Conservation (phyloP, 768 basidiomycete species). For the Hygrocybe punicea region DNA sequence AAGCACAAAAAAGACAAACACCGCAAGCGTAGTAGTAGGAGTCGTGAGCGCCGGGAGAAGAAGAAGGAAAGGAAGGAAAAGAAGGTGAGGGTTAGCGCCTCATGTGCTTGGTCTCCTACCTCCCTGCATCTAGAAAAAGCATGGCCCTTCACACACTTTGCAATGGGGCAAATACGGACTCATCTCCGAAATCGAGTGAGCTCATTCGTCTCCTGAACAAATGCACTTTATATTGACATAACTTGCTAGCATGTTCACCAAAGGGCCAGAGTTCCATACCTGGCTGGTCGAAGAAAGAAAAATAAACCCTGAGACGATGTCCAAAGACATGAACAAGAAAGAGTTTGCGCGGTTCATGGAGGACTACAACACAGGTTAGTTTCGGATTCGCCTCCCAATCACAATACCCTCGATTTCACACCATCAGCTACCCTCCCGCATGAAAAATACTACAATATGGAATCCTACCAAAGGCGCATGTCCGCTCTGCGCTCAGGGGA, state of each 20-base stretch:
- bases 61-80: slow-evolving; percentile 74
- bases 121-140: slow-evolving; percentile 48
- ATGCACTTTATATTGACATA: not conserved
- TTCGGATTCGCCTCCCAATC: not conserved
- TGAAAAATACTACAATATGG: slow-evolving; percentile 94
- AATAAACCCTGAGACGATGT: slow-evolving; percentile 83
- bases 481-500: slow-evolving; percentile 79
- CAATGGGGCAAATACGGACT: slow-evolving; percentile 93
- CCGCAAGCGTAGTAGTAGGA: slow-evolving; percentile 46
- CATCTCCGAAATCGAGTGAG: slow-evolving; percentile 82
- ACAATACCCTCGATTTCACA: not conserved
- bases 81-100: slow-evolving; percentile 33
- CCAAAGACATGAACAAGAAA: slow-evolving; percentile 82
- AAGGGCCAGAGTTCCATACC: slow-evolving; percentile 80
- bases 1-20: slow-evolving; percentile 44
- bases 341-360: slow-evolving; percentile 81
- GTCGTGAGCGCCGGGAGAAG: slow-evolving; percentile 46
- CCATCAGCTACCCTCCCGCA: slow-evolving; percentile 83
- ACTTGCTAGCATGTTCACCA: slow-evolving; percentile 67
- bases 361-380: slow-evolving; percentile 75
- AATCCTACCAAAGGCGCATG: slow-evolving; percentile 82
- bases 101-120: not conserved
- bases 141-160: slow-evolving; percentile 49
- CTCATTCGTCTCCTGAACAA: not conserved
- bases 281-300: slow-evolving; percentile 94